Conservation (phyloP, 306 rosid species). For the Ormosia semicastrata region DNA sequence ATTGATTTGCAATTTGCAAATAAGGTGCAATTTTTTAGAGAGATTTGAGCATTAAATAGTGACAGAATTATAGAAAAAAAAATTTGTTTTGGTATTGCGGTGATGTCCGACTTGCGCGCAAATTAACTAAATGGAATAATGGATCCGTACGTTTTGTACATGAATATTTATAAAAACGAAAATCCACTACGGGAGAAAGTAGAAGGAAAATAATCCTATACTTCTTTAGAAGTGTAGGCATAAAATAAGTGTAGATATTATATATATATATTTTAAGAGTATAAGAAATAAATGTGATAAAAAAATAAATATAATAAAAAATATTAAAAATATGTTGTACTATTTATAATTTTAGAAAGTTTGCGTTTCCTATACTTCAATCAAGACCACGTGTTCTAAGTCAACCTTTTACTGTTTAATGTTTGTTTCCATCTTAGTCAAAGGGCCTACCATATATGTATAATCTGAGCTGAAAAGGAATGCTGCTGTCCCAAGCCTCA, state of each 20-base stretch:
- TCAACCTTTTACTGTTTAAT: background rate
- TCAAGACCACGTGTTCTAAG: background rate
- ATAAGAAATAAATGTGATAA: too few relatives aligned
- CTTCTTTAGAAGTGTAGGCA: too few relatives aligned
- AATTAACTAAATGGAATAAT: background rate
- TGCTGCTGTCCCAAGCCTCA: background rate
- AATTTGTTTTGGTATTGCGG: background rate
- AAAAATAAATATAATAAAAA: too few relatives aligned
- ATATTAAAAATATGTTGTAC: too few relatives aligned
- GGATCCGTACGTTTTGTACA: background rate
- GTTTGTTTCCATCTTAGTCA: background rate
- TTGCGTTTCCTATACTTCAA: conserved; percentile 13
- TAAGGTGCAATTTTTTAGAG: background rate
- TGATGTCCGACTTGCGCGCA: too few relatives aligned
- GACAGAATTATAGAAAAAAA: background rate
- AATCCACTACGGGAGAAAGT: too few relatives aligned
- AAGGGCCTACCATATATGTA: background rate
- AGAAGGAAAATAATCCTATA: too few relatives aligned
- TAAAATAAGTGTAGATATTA: too few relatives aligned
- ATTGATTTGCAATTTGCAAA: background rate
- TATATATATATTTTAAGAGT: too few relatives aligned
- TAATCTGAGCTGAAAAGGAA: background rate
- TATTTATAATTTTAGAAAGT: too few relatives aligned
- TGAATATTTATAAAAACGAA: too few relatives aligned
- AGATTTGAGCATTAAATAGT: background rate